Percentiles rank a stretch among this genome's conserved stretches.
Conservation (phyloP, 768 basidiomycete species). For the Lactarius trivialis region DNA sequence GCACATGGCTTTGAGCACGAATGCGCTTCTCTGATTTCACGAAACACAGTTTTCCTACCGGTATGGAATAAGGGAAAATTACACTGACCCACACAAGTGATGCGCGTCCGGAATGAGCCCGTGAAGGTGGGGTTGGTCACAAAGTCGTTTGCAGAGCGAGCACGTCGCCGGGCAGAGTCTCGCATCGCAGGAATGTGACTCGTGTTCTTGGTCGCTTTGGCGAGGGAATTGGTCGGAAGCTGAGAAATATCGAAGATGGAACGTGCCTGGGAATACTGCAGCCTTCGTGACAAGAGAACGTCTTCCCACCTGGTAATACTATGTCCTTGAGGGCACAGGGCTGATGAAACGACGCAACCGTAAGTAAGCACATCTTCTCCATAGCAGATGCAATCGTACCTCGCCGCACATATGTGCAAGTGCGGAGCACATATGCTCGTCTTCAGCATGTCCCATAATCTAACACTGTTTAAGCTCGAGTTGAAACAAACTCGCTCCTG, state of each 20-base stretch:
- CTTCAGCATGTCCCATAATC: slow-evolving; percentile 41
- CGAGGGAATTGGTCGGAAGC: no score
- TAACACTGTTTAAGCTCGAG: slow-evolving; percentile 24
- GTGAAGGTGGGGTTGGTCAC: slow-evolving; percentile 46
- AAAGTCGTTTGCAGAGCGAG: slow-evolving; percentile 50
- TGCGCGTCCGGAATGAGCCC: slow-evolving; percentile 34
- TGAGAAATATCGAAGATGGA: not conserved
- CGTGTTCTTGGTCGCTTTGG: slow-evolving; percentile 40
- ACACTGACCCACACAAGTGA: slow-evolving; percentile 53
- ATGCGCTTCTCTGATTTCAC: slow-evolving; percentile 42
- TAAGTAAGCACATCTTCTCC: no score
- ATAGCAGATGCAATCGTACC: slow-evolving; percentile 30
- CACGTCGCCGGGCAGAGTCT: slow-evolving; percentile 49
- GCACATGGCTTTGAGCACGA: slow-evolving; percentile 39
- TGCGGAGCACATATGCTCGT: slow-evolving; percentile 50
- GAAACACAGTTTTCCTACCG: not conserved
- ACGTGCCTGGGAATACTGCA: slow-evolving; percentile 11
- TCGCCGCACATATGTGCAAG: slow-evolving; percentile 50
- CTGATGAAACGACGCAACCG: not conserved
- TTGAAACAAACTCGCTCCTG: not conserved
- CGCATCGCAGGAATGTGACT: slow-evolving; percentile 44
- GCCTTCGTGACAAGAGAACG: slow-evolving; percentile 14
- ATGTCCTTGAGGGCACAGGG: slow-evolving; percentile 19
- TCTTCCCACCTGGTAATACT: not conserved
- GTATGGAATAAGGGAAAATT: not conserved